Evolutionary conservation across 192 early-diverging fungal genomes (phyloP).

Genomic region (Gryganskiella cystojenkinii): DNA sequence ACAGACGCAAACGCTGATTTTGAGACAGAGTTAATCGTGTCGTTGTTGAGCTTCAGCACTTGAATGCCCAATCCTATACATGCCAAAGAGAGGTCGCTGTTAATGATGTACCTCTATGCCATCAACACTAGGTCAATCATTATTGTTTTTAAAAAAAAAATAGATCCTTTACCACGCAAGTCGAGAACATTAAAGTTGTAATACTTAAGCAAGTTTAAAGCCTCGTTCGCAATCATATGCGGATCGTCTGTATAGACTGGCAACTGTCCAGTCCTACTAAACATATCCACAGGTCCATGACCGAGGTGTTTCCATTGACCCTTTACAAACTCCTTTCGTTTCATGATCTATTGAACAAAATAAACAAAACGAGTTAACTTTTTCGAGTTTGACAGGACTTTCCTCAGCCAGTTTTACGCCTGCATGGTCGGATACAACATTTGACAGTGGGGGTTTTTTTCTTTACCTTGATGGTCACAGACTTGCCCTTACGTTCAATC

Average conservation of each 20-base stretch:
- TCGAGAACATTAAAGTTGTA: conserved; percentile 55
- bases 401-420: background rate
- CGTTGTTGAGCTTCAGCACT: conserved; percentile 58
- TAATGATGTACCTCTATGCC: background rate
- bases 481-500: conserved; percentile 63
- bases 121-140: background rate
- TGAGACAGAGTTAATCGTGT: conserved; percentile 19
- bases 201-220: conserved; percentile 43
- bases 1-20: conserved; percentile 6
- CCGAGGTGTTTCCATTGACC: conserved; percentile 72
- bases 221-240: conserved; percentile 51
- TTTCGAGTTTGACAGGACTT: background rate
- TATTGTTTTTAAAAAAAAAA: background rate
- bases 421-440: background rate
- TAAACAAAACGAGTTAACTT: background rate
- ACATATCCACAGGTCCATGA: conserved; percentile 71
- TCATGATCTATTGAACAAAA: conserved; percentile 54
- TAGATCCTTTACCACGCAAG: conserved; percentile 49
- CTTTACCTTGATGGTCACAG: conserved; percentile 75
- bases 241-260: conserved; percentile 60
- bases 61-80: conserved; percentile 62
- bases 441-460: background rate
- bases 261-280: conserved; percentile 62
- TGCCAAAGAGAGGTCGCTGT: background rate
- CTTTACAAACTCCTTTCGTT: conserved; percentile 57